Percentiles rank a stretch among this genome's conserved stretches.
These are phyloP conservation scores for Limtongozyma cylindracea DNA, from an alignment of 805 yeast species.

Conservation along the genomic window DNA sequence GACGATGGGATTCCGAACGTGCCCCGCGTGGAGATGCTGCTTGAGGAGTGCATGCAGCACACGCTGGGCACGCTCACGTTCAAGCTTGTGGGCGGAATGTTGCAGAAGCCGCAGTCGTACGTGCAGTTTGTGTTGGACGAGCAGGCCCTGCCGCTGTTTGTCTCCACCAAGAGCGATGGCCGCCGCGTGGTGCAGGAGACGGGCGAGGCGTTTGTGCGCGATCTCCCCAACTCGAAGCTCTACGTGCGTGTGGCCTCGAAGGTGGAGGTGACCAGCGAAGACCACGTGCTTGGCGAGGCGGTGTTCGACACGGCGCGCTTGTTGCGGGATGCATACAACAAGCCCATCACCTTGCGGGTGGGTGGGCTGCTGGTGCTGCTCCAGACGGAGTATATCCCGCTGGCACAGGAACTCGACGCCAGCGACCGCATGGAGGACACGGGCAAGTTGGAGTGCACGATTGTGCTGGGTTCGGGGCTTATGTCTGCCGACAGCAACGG, in stretches of 20 bases:
- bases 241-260: slow-evolving; percentile 31
- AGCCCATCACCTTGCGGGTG: slow-evolving; percentile 19
- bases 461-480: slow-evolving; percentile 28
- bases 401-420: slow-evolving; percentile 23
- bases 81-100: slow-evolving; percentile 21
- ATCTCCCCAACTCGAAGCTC: slow-evolving; percentile 31
- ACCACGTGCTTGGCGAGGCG: slow-evolving; percentile 8
- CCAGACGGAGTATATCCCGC: slow-evolving; percentile 36
- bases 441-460: slow-evolving; percentile 30
- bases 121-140: slow-evolving; percentile 47
- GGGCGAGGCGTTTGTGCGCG: slow-evolving; percentile 44
- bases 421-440: slow-evolving; percentile 44
- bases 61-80: slow-evolving; percentile 40
- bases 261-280: slow-evolving; percentile 18
- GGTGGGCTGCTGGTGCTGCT: slow-evolving; percentile 15
- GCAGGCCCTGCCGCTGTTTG: slow-evolving; percentile 27
- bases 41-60: slow-evolving; percentile 24
- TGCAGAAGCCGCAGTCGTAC: slow-evolving; percentile 19
- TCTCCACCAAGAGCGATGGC: slow-evolving; percentile 20
- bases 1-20: slow-evolving; percentile 3
- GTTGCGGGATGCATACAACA: slow-evolving; percentile 16
- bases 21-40: slow-evolving; percentile 17
- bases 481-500: slow-evolving; percentile 46
- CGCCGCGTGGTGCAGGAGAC: slow-evolving; percentile 13
- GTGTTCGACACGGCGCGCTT: slow-evolving; percentile 25